Evolutionary conservation across 352 stramenopile genomes (phyloP), one percentile per base, ranked within the genome.

Genomic region (Globisporangium cystogenes): DNA sequence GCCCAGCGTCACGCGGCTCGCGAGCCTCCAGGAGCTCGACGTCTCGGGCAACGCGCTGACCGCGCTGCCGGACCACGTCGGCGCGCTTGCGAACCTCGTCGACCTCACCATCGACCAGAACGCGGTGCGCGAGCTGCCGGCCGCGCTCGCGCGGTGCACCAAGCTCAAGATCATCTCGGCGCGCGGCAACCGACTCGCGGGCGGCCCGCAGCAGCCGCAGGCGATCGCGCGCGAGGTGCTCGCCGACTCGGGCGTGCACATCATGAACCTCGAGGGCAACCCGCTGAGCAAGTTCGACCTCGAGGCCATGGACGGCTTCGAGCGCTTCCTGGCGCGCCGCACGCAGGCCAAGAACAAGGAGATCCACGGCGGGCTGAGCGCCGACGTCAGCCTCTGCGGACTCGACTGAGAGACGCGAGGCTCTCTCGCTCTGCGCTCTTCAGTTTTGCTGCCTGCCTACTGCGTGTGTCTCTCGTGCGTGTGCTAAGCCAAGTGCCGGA

Each of bases 331-430:
- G 40, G 57, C 66, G 52, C 73, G 84, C n/a, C 84, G 84, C 31
- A 93, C 76, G 37, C 64, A 77, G 53, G 67, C 88, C 37, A 94
- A 94, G 59, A 87, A 94, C 70, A 94, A 94, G 71, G 84, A 90
- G 55, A 85, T 94, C 49, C 79, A 91, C 50, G 80, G 77, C 40
- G 84, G 84, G 1, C 44, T 94, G 18, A 82, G 67, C 58, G 80
- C 84, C 7, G 82, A 94, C 66, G 63, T 87, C 52, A 93, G 81
- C 60, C 67, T 94, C 37, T 94, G 84, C 39, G 84, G 84, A 16
- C 70, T 94, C 26, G 78, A 90, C 55, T 94, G 45, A 67, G 41
- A 12, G 6, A 18, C 23, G 29, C 23, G 26, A 20, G 24, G 5
- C n/a, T 18, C 4, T 31, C 0, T 18, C 6, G 35, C 35, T 33